Evolutionary conservation across 2,329 filamentous ascomycete genomes (phyloP).

Genomic region (Nothopassalora personata): DNA sequence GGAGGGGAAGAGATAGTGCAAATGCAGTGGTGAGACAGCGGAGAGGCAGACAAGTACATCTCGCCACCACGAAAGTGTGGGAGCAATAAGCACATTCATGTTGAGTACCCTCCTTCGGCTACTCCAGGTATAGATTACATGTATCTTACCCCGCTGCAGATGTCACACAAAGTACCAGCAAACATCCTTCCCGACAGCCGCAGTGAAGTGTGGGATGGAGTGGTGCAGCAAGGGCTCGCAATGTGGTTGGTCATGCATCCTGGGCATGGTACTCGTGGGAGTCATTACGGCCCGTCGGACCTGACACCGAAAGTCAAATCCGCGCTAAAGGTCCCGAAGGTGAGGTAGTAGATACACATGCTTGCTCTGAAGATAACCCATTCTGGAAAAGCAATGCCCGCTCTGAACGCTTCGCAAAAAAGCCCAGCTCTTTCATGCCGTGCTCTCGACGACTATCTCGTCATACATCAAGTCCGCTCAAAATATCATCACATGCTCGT

Average conservation of each 20-base stretch:
- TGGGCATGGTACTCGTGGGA: background rate
- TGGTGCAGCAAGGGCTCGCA: background rate
- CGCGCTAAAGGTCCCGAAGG: background rate
- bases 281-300: background rate
- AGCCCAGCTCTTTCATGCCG: background rate
- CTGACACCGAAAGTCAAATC: background rate
- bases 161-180: background rate
- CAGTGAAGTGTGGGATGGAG: background rate
- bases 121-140: background rate
- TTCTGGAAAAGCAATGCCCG: background rate
- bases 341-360: background rate
- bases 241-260: background rate
- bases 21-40: background rate
- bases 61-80: background rate
- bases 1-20: too few species aligned
- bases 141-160: background rate
- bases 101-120: background rate
- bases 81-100: background rate
- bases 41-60: background rate
- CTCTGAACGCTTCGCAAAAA: background rate
- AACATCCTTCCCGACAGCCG: background rate
- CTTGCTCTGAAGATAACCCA: background rate
- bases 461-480: background rate
- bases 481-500: background rate
- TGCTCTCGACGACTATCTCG: background rate